Percentiles rank a stretch among this genome's conserved stretches.
These are phyloP conservation scores for Magnolia kwangsiensis DNA, from an alignment of 164 flowering plant species.

Conservation along the genomic window DNA sequence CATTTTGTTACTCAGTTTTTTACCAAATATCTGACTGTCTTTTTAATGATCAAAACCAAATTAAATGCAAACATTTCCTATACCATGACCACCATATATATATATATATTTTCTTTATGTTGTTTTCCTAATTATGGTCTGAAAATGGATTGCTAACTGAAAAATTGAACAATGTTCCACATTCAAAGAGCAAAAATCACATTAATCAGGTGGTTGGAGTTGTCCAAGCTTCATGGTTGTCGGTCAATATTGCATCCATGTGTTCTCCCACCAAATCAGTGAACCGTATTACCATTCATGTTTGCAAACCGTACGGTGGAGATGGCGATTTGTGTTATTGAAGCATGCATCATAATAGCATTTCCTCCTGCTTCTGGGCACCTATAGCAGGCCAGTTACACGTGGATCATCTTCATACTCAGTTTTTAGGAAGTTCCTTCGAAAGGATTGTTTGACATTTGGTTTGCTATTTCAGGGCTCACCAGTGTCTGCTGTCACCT, in stretches of 20 bases:
- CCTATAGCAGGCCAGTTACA: neutral
- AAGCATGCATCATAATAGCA: neutral
- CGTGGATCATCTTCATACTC: neutral
- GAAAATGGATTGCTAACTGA: neutral
- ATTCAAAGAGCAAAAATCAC: too few species aligned
- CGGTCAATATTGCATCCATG: neutral
- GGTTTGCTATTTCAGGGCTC: conserved; percentile 34
- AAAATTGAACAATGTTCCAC: neutral
- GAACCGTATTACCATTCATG: neutral
- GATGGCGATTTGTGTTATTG: neutral
- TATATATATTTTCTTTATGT: too few species aligned
- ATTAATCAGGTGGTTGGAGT: neutral
- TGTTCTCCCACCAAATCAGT: neutral
- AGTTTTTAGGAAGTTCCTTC: neutral
- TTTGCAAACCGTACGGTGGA: neutral
- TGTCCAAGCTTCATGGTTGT: neutral
- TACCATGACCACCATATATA: too few species aligned
- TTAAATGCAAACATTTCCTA: too few species aligned
- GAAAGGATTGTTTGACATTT: conserved; percentile 2
- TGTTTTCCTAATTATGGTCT: too few species aligned
- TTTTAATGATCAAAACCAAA: too few species aligned
- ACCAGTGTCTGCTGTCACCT: conserved; percentile 42
- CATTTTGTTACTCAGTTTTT: too few species aligned
- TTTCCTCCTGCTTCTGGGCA: neutral
- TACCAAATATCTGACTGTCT: too few species aligned